Conservation (phyloP, 345 rosid genomes). For the Physaria fendleri region DNA sequence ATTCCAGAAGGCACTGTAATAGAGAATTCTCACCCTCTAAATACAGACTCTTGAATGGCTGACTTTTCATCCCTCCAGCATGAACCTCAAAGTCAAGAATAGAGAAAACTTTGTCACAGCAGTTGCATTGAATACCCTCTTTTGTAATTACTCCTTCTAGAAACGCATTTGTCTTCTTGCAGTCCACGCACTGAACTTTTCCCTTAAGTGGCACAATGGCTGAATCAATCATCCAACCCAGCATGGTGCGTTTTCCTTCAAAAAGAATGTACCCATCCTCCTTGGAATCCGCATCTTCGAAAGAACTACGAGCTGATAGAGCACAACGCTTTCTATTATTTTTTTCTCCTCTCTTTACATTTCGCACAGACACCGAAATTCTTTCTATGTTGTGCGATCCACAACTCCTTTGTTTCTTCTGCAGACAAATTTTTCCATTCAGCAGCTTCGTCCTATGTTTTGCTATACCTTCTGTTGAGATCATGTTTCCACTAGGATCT, state of each 20-base stretch:
- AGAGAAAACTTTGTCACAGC: conserved; percentile 53
- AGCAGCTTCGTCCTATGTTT: conserved; percentile 21
- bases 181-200: conserved; percentile 51
- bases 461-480: conserved; percentile 25
- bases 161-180: conserved; percentile 32
- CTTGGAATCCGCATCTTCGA: conserved; percentile 39
- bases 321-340: conserved; percentile 55
- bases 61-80: conserved; percentile 44
- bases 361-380: conserved; percentile 26
- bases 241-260: conserved; percentile 70
- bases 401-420: conserved; percentile 25
- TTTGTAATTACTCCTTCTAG: conserved; percentile 45
- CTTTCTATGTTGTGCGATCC: conserved; percentile 4
- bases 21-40: conserved; percentile 62
- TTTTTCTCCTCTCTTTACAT: conserved; percentile 39
- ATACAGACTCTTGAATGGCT: conserved; percentile 52
- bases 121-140: conserved; percentile 72
- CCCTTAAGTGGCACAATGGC: conserved; percentile 49
- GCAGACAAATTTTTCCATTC: conserved; percentile 19
- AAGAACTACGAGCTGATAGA: conserved; percentile 58
- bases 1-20: conserved; percentile 59
- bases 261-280: conserved; percentile 51
- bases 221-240: conserved; percentile 81
- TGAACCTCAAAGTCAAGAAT: conserved; percentile 58
- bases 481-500: conserved; percentile 25